Base-by-base conservation (phyloP, 2,329 filamentous ascomycete species). In the Aspergillus sojae region DNA sequence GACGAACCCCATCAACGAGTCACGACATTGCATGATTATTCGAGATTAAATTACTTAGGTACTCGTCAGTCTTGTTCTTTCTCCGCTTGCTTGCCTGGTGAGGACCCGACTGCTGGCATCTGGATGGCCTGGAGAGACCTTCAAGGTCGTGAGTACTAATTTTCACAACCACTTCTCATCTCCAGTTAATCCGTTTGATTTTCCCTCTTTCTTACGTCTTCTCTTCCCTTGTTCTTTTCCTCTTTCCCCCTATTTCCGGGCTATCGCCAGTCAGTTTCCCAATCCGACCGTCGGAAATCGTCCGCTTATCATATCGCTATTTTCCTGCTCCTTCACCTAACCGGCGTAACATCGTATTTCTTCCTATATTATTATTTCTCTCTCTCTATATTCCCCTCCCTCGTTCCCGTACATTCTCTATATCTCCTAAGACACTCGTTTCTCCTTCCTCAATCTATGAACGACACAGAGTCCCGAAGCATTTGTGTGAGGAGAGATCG, bases 21-120 rank as follows among this genome's bases (percentile, higher is more conserved):
- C 59, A 61, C 62, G 58, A 58, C 58, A 64, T 64, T 62, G 62
- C 62, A 66, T 64, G 64, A 66, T 64, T 48, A 66, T 64, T 48
- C 32, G n/a, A 55, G 30, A 39, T 55, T 36, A 36, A 28, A 28
- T 52, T 28, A 28, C 26, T 28, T 16, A n/a, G 32, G 32, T 36
- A 39, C 52, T 55, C 52, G 10, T 39, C 52, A 55, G 32, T 55
- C 52, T 21, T 36, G 16, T n/a, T 32, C 21, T 23, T 55, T 55
- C 52, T 55, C 52, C 52, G 52, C 52, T 23, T 39, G 21, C 32
- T 55, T 48, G 23, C 10, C 19, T 34, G 16, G 32, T 23, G 32
- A 55, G 30, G 36, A 55, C 52, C 32, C 52, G 52, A 54, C 52
- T 32, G 30, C 32, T 54, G 52, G 52, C 52, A 55, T 55, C 52